A percentile compares a stretch with the other conserved stretches of the same genome.
Conservation (phyloP, 2,329 filamentous ascomycete genomes). For the Talaromyces funiculosus region DNA sequence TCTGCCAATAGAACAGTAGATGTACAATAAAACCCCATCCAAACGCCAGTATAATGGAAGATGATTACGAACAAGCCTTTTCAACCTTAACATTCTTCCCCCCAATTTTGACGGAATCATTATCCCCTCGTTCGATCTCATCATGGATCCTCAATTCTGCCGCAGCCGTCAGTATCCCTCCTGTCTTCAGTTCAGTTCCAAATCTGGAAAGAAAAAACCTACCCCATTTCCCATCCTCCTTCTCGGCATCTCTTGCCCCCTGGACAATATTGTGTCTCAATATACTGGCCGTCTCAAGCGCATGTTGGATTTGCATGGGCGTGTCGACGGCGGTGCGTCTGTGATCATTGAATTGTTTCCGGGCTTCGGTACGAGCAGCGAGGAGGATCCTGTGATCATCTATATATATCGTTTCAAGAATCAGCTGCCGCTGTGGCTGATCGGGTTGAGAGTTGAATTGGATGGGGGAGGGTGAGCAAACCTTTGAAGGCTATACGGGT, state of each 20-base stretch:
- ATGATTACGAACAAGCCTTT: conserved; percentile 35
- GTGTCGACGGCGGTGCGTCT: conserved; percentile 56
- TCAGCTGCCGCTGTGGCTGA: not conserved
- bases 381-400: conserved; percentile 64
- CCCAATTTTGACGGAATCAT: conserved; percentile 74
- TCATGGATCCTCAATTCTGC: conserved; percentile 83
- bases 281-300: conserved; percentile 74
- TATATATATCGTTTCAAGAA: conserved; percentile 30
- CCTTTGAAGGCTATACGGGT: conserved; percentile 78
- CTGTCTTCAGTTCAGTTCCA: not conserved
- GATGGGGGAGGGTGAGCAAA: conserved; percentile 29
- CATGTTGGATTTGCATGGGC: conserved; percentile 65
- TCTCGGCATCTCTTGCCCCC: conserved; percentile 48
- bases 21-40: not conserved
- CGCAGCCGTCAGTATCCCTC: not conserved
- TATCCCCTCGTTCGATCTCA: conserved; percentile 85
- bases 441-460: not conserved
- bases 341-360: conserved; percentile 66
- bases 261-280: conserved; percentile 83
- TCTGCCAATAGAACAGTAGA: not conserved
- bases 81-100: conserved; percentile 36
- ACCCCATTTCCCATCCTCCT: conserved; percentile 34
- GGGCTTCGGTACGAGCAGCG: conserved; percentile 68
- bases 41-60: not conserved
- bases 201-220: conserved; percentile 11